These are phyloP conservation scores for Cucurbitaria berberidis DNA, from an alignment of 2,329 filamentous ascomycete species.

Conservation along the genomic window DNA sequence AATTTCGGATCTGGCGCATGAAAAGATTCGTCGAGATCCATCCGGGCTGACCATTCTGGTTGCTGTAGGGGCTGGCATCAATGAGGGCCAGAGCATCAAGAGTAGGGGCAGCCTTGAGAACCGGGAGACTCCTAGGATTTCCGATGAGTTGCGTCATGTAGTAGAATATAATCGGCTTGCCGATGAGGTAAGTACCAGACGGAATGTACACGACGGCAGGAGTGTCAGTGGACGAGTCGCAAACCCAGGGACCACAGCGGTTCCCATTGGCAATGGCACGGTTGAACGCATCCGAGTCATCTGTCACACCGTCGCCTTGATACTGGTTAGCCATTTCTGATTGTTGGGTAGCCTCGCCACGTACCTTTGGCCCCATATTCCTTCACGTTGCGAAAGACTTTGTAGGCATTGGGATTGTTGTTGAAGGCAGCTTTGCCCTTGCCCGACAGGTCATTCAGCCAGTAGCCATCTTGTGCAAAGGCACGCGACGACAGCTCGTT, in stretches of 20 bases:
- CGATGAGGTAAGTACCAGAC: constrained; percentile 61
- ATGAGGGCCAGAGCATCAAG: constrained; percentile 65
- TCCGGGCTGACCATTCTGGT: constrained; percentile 45
- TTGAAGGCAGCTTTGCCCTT: constrained; percentile 53
- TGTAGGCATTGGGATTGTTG: constrained; percentile 46
- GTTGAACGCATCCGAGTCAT: constrained; percentile 63
- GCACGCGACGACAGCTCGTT: constrained; percentile 3
- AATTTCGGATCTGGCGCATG: constrained; percentile 68
- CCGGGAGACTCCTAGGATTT: constrained; percentile 62
- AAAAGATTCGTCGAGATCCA: constrained; percentile 67
- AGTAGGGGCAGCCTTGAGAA: constrained; percentile 60
- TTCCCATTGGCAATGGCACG: constrained; percentile 52
- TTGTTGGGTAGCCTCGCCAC: not conserved
- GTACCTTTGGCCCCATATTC: constrained; percentile 54
- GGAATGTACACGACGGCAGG: constrained; percentile 66
- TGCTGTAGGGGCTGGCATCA: constrained; percentile 61
- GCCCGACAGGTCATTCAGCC: constrained; percentile 52
- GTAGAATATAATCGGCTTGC: constrained; percentile 63
- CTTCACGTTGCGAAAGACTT: constrained; percentile 53
- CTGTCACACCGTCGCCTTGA: constrained; percentile 47
- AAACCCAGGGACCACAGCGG: constrained; percentile 53
- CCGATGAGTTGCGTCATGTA: constrained; percentile 70
- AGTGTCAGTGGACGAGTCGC: constrained; percentile 57
- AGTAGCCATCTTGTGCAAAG: constrained; percentile 41
- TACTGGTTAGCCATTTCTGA: constrained; percentile 13